phyloP scores from a whole-genome alignment of 208 protist genomes.

The Trypanosoma scelopori region DNA sequence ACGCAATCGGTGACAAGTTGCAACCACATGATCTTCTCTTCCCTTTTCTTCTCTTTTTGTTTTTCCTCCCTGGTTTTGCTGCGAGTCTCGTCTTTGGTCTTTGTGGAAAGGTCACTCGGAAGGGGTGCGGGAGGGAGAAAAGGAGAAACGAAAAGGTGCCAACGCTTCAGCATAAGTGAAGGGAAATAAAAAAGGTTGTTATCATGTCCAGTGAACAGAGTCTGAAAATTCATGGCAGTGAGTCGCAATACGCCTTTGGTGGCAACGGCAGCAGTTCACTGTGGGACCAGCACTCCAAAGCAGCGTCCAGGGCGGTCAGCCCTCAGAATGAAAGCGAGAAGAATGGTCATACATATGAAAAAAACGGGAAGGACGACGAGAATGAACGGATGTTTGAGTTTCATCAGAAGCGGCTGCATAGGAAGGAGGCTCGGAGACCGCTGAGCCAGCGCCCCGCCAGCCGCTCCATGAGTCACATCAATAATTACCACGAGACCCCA shows the following conservation, averaged over 20 bases:
- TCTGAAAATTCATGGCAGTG: conserved; percentile 20
- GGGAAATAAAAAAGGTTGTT: neutral
- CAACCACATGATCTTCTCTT: too few relatives aligned
- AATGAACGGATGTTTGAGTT: conserved; percentile 12
- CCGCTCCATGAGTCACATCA: conserved; percentile 22
- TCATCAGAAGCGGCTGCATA: conserved; percentile 25
- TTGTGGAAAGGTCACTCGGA: too few relatives aligned
- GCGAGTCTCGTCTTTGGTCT: too few relatives aligned
- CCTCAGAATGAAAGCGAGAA: conserved; percentile 3
- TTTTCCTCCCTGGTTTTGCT: too few relatives aligned
- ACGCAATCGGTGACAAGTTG: conserved; percentile 2
- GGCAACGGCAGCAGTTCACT: neutral
- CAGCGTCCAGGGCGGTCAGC: neutral
- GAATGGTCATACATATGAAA: neutral
- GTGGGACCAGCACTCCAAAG: too few relatives aligned
- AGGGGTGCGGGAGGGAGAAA: conserved; percentile 12
- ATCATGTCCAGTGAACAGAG: neutral
- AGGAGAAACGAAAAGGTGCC: conserved; percentile 10
- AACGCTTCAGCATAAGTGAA: too few relatives aligned
- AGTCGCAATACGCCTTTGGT: neutral
- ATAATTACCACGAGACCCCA: neutral
- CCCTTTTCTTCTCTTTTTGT: too few relatives aligned
- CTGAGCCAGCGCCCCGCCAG: neutral
- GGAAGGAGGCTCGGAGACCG: conserved; percentile 14
- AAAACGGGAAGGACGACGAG: neutral